Evolutionary conservation across 2,329 filamentous ascomycete species (phyloP).

Genomic region (Cercospora nicotianae): DNA sequence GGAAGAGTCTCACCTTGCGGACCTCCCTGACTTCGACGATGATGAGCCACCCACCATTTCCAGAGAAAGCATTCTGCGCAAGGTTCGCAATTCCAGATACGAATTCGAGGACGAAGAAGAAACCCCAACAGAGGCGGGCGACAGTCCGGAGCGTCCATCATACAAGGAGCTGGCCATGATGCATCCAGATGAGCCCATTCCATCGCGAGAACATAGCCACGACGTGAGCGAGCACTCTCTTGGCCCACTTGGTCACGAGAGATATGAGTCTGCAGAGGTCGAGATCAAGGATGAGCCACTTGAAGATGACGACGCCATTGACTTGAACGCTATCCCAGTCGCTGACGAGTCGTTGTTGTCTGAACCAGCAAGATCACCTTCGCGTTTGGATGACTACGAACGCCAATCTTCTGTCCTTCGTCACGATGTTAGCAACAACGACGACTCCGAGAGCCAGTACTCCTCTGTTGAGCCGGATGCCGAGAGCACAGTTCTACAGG

Average conservation of each 20-base stretch:
- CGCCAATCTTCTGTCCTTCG: constrained; percentile 57
- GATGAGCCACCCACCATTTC: constrained; percentile 71
- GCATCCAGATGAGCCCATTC: constrained; percentile 88
- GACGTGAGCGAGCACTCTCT: constrained; percentile 32
- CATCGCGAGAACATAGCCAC: constrained; percentile 69
- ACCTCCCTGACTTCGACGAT: constrained; percentile 38
- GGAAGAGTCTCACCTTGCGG: constrained; percentile 39
- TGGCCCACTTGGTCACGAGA: constrained; percentile 40
- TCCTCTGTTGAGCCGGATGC: constrained; percentile 44
- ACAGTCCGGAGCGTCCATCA: constrained; percentile 28
- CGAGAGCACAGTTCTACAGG: constrained; percentile 35
- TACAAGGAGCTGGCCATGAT: constrained; percentile 56
- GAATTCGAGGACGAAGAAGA: constrained; percentile 48
- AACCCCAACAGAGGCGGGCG: constrained; percentile 47
- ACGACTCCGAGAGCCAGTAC: constrained; percentile 59
- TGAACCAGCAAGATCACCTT: constrained; percentile 51
- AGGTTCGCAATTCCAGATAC: constrained; percentile 67
- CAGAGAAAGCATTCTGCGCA: constrained; percentile 86
- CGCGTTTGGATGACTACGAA: constrained; percentile 44
- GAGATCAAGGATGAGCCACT: constrained; percentile 66
- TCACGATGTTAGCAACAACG: constrained; percentile 49
- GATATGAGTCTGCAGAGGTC: constrained; percentile 65
- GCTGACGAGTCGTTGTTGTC: constrained; percentile 50
- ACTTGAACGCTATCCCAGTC: constrained; percentile 64
- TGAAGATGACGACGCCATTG: constrained; percentile 58